Evolutionary conservation across 2,329 filamentous ascomycete species (phyloP), one percentile per base, ranked within the genome.

Genomic region (Conoideocrella luteorostrata): DNA sequence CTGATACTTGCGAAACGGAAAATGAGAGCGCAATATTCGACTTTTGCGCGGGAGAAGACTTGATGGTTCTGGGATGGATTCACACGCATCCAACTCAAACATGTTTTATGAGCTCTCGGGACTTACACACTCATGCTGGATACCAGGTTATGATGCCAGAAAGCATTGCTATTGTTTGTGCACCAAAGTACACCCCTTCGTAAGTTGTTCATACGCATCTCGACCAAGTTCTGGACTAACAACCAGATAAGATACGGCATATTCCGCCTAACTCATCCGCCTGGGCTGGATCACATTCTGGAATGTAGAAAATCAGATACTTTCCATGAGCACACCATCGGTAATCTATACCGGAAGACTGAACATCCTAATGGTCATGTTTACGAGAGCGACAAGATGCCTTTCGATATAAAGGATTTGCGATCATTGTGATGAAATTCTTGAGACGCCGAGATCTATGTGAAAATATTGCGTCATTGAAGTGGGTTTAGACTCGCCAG

Each of bases 101-200:
- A 0, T 98, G 93, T 64, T 98, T 98, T 62, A 94, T 98, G 87
- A 95, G 88, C 60, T 93, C 86, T 39, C 75, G 91, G 39, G 93
- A 98, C 59, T 61, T 97, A 52, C 93, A 98, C 60, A 98, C 94
- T 0, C 91, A 95, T 59, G 83, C 84, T 3, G 89, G 89, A 10
- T 97, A 96, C 61, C 93, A 98, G 65, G 82, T 93, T 47, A 96
- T 96, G 88, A 78, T 97, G 66, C 84, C 89, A 1, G 93, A 98
- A 70, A 94, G 88, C 55, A 89, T 98, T 50, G 93, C 93, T 4
- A 95, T 98, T 56, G 93, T 98, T 30, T 98, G 93, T 66, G 88
- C 93, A 5, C 93, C 93, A 1, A 84, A 77, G 45, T 88, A 86
- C 56, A 72, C 75, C 28, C 86, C 86, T 35, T 85, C 82, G 80